phyloP scores from a whole-genome alignment of 805 yeast species.

The Wickerhamomyces pijperi region DNA sequence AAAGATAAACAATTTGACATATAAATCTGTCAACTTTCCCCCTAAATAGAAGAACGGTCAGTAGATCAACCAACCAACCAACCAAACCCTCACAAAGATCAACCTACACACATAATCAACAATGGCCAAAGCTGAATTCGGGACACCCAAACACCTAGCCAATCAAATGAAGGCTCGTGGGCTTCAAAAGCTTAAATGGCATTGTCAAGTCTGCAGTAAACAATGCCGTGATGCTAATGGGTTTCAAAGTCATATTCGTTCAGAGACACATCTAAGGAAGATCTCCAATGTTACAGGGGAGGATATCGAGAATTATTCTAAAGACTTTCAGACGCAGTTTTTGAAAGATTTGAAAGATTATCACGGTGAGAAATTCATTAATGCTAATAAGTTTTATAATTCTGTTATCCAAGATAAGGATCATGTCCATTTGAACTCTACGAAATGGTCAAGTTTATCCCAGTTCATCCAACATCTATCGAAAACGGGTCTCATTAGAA shows the following conservation, averaged over 20 bases:
- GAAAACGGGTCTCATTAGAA: conserved; percentile 41
- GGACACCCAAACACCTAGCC: conserved; percentile 59
- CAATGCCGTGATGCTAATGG: conserved; percentile 97
- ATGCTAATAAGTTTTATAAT: conserved; percentile 81
- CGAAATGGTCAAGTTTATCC: conserved; percentile 64
- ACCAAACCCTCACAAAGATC: too few species aligned
- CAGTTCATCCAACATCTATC: conserved; percentile 56
- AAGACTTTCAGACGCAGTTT: conserved; percentile 53
- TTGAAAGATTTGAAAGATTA: conserved; percentile 44
- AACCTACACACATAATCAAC: too few species aligned
- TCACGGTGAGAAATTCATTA: conserved; percentile 75
- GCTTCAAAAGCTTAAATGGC: conserved; percentile 73
- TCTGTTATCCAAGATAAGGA: conserved; percentile 75
- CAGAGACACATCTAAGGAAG: conserved; percentile 65
- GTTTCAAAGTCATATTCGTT: conserved; percentile 75
- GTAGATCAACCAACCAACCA: too few species aligned
- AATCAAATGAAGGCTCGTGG: conserved; percentile 77
- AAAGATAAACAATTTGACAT: too few species aligned
- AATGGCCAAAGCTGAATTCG: conserved; percentile 51
- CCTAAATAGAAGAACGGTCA: too few species aligned
- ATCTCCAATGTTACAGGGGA: conserved; percentile 35
- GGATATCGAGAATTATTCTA: conserved; percentile 49
- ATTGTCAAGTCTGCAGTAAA: conserved; percentile 84
- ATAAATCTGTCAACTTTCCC: too few species aligned
- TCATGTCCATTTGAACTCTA: conserved; percentile 87